These are phyloP conservation scores for Pterocarpus macrocarpus DNA, from an alignment of 306 rosid genomes.

Conservation along the genomic window DNA sequence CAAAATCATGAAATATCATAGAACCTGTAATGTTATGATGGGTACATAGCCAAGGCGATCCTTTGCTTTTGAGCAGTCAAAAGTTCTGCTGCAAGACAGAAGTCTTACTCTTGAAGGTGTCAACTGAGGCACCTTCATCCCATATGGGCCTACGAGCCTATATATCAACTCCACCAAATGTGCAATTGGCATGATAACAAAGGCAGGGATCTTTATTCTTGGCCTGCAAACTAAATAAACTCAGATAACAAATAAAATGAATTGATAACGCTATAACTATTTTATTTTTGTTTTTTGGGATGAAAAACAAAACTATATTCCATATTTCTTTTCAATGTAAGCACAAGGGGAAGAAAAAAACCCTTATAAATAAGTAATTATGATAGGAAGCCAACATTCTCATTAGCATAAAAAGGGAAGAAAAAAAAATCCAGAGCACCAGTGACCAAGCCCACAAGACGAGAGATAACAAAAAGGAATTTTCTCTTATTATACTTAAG, in stretches of 20 bases:
- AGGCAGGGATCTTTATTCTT: slow-evolving; percentile 81
- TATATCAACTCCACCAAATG: slow-evolving; percentile 81
- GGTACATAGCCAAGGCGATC: slow-evolving; percentile 85
- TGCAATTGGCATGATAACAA: slow-evolving; percentile 86
- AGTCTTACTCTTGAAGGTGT: slow-evolving; percentile 96
- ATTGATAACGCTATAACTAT: slow-evolving; percentile 13
- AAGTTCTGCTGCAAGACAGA: slow-evolving; percentile 86
- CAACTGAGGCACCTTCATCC: slow-evolving; percentile 97
- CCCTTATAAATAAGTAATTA: slow-evolving; percentile 11
- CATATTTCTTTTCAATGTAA: slow-evolving; percentile 18
- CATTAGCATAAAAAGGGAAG: background rate
- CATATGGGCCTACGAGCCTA: slow-evolving; percentile 90
- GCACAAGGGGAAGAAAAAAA: background rate
- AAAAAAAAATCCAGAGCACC: background rate
- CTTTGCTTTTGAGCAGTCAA: slow-evolving; percentile 87
- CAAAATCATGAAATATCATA: slow-evolving; percentile 22
- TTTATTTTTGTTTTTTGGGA: background rate
- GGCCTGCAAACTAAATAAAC: slow-evolving; percentile 79
- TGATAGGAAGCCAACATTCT: slow-evolving; percentile 14
- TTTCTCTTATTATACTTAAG: background rate
- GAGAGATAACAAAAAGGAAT: background rate
- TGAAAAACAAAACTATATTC: slow-evolving; percentile 19
- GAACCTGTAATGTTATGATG: slow-evolving; percentile 82
- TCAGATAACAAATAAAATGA: slow-evolving; percentile 49
- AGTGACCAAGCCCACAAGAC: background rate